phyloP scores from a whole-genome alignment of 352 stramenopile species.

The Phytophthora litchii region DNA sequence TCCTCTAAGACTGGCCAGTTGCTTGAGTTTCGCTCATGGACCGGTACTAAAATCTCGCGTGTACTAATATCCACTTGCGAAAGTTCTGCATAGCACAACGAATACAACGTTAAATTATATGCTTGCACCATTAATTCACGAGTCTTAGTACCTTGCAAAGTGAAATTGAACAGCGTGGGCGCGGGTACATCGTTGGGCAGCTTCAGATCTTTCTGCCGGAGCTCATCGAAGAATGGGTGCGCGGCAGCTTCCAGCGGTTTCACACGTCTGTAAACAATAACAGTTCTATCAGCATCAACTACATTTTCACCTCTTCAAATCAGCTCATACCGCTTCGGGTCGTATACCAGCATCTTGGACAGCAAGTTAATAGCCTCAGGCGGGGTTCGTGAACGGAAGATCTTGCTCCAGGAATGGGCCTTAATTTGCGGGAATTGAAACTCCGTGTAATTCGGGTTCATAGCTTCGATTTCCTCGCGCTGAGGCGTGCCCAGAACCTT shows the following conservation, averaged over 20 bases:
- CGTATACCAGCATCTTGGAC: slow-evolving; percentile 97
- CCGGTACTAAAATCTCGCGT: slow-evolving; percentile 81
- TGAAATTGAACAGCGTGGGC: slow-evolving; percentile 95
- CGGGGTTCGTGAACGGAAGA: slow-evolving; percentile 95
- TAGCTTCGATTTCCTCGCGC: slow-evolving; percentile 97
- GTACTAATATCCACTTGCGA: slow-evolving; percentile 71
- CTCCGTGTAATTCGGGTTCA: slow-evolving; percentile 99
- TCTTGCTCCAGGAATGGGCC: slow-evolving; percentile 97
- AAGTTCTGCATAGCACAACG: slow-evolving; percentile 54
- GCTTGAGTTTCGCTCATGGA: slow-evolving; percentile 63
- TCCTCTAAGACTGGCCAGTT: slow-evolving; percentile 83
- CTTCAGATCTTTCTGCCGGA: slow-evolving; percentile 83
- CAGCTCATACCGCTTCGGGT: slow-evolving; percentile 86
- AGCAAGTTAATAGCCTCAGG: slow-evolving; percentile 98
- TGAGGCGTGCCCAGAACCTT: slow-evolving; percentile 99
- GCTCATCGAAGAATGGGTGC: slow-evolving; percentile 99
- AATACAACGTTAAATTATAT: not conserved
- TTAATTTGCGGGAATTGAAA: slow-evolving; percentile 99
- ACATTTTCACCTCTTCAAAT: not conserved
- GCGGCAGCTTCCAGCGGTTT: slow-evolving; percentile 88
- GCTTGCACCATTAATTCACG: not conserved
- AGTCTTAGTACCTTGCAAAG: slow-evolving; percentile 67
- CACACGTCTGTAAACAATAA: slow-evolving; percentile 46
- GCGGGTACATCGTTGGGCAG: slow-evolving; percentile 88
- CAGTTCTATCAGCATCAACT: slow-evolving; percentile 8